Percentiles rank a stretch among this genome's conserved stretches.
Evolutionary conservation across 1,284 basidiomycete genomes (phyloP).

Genomic region (Xanthoconium separans): DNA sequence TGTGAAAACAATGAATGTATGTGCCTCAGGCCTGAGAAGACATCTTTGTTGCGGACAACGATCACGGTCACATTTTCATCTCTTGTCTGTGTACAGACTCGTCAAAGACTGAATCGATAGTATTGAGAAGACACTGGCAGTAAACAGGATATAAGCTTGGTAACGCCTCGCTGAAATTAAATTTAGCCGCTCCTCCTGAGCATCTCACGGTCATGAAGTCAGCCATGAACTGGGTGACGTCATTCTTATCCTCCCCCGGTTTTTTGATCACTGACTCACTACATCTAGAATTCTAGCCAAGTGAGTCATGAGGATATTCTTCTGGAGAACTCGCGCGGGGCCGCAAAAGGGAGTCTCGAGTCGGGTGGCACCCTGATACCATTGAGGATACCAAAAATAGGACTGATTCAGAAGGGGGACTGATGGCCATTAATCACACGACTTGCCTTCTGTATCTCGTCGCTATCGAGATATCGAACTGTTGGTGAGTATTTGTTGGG

Average conservation of each 20-base stretch:
- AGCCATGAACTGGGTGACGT: too few relatives aligned
- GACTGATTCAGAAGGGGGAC: too few relatives aligned
- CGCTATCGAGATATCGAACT: not conserved
- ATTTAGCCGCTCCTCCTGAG: too few relatives aligned
- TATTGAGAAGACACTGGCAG: not conserved
- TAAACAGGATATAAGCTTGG: too few relatives aligned
- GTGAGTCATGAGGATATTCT: too few relatives aligned
- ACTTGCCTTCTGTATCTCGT: not conserved
- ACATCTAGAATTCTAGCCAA: too few relatives aligned
- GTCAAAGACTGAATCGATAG: not conserved
- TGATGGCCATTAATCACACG: not conserved
- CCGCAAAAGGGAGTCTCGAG: not conserved
- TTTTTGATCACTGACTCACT: too few relatives aligned
- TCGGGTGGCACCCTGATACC: not conserved
- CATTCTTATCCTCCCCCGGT: too few relatives aligned
- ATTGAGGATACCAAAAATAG: not conserved
- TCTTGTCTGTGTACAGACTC: not conserved
- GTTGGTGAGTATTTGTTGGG: too few relatives aligned
- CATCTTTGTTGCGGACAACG: not conserved
- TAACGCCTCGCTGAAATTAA: too few relatives aligned
- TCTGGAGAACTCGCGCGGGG: too few relatives aligned
- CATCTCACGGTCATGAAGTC: too few relatives aligned
- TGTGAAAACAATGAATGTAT: not conserved
- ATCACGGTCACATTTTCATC: not conserved
- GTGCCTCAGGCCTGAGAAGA: not conserved